Conservation (phyloP, 2,329 filamentous ascomycete species). For the Pseudogymnoascus sp. region DNA sequence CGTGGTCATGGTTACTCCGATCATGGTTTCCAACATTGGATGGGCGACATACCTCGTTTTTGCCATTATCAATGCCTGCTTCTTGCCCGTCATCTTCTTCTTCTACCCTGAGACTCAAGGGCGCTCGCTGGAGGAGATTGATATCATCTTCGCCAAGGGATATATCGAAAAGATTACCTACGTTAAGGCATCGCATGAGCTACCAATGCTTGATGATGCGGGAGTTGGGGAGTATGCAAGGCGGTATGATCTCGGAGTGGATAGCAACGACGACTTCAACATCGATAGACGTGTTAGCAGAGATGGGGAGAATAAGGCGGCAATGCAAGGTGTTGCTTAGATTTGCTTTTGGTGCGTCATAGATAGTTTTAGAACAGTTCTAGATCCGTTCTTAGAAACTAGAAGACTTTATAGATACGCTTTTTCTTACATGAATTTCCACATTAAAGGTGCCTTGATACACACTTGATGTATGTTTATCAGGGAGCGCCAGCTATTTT, state of each 20-base stretch:
- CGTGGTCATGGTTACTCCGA: constrained; percentile 4
- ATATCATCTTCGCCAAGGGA: constrained; percentile 22
- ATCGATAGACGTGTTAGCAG: no score
- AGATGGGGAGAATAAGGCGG: no score
- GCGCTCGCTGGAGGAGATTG: constrained; percentile 29
- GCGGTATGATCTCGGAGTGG: neutral
- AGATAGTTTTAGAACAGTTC: no score
- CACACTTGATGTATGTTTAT: no score
- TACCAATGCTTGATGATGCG: neutral
- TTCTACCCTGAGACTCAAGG: constrained; percentile 58
- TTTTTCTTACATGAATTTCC: no score
- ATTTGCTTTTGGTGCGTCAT: no score
- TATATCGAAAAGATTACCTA: constrained; percentile 54
- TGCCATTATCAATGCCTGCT: constrained; percentile 22
- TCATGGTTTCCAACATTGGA: constrained; percentile 3
- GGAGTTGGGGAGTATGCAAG: neutral
- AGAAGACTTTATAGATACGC: no score
- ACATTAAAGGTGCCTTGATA: no score
- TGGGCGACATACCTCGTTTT: constrained; percentile 5
- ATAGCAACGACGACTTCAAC: no score
- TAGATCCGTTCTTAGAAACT: no score
- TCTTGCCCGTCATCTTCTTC: constrained; percentile 38
- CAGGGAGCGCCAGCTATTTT: no score
- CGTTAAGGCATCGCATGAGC: constrained; percentile 34
- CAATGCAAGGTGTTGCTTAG: no score